phyloP scores from a whole-genome alignment of 768 basidiomycete species.

The Crassisporium funariophilum region DNA sequence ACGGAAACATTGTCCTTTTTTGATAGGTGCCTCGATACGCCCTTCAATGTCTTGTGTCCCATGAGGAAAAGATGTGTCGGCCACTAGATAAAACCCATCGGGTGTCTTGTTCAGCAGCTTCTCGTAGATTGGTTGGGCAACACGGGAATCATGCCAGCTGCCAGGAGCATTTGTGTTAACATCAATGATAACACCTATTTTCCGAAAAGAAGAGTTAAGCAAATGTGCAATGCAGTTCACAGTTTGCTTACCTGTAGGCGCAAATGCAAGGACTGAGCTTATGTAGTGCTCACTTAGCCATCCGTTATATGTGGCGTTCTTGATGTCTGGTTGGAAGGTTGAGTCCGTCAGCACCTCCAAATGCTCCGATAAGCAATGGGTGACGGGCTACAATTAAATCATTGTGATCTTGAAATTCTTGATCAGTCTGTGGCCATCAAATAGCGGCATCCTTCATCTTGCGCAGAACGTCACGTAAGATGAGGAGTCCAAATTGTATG shows the following conservation, averaged over 20 bases:
- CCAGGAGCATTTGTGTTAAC: constrained; percentile 41
- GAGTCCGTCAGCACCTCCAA: constrained; percentile 44
- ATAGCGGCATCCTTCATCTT: constrained; percentile 31
- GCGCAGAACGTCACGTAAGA: constrained; percentile 32
- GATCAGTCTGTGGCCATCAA: constrained; percentile 21
- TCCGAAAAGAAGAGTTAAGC: not conserved
- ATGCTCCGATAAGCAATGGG: constrained; percentile 31
- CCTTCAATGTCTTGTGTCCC: constrained; percentile 33
- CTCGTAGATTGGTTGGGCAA: constrained; percentile 42
- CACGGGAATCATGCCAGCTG: constrained; percentile 50
- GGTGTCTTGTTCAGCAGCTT: constrained; percentile 35
- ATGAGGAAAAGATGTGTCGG: constrained; percentile 49
- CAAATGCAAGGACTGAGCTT: constrained; percentile 40
- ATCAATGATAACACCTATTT: constrained; percentile 38
- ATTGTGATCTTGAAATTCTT: constrained; percentile 29
- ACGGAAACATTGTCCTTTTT: constrained; percentile 27
- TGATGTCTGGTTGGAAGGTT: constrained; percentile 40
- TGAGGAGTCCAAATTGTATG: constrained; percentile 30
- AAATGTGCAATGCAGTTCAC: not conserved
- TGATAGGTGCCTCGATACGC: constrained; percentile 39
- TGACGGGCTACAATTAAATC: constrained; percentile 29
- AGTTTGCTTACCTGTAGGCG: constrained; percentile 27
- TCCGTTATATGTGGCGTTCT: constrained; percentile 50
- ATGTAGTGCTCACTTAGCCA: constrained; percentile 44
- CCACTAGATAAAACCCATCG: constrained; percentile 41